Conservation (phyloP, 2,329 filamentous ascomycete species). For the Metarhizium album region DNA sequence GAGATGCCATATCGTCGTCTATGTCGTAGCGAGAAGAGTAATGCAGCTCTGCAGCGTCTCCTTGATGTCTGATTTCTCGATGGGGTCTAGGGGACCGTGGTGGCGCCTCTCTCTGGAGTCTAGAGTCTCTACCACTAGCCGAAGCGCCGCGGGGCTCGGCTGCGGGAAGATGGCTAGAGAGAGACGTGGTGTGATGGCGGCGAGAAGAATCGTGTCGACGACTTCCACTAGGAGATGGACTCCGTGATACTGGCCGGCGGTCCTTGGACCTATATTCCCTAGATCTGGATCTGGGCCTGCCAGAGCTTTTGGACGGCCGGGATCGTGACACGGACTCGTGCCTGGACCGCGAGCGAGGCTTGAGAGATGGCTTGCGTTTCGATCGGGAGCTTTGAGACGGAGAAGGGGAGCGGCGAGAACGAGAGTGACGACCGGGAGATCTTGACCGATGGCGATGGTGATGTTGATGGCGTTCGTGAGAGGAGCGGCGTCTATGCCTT, state of each 20-base stretch:
- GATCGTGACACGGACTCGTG: slow-evolving; percentile 1
- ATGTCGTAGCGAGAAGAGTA: slow-evolving; percentile 38
- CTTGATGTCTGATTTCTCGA: slow-evolving; percentile 18
- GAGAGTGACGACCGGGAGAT: slow-evolving; percentile 20
- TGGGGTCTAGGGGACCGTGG: slow-evolving; percentile 18
- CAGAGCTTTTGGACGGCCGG: not conserved
- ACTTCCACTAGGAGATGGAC: slow-evolving; percentile 6
- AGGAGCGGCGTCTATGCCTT: slow-evolving; percentile 21
- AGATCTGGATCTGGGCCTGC: not conserved
- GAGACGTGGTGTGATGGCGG: slow-evolving; percentile 12
- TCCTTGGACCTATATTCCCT: slow-evolving; percentile 3
- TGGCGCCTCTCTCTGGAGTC: slow-evolving; percentile 6
- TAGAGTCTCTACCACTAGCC: not conserved
- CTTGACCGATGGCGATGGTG: slow-evolving; percentile 7
- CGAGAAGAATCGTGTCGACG: slow-evolving; percentile 4
- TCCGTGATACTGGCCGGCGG: slow-evolving; percentile 6
- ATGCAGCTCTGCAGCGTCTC: slow-evolving; percentile 18
- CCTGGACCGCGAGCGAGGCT: slow-evolving; percentile 16
- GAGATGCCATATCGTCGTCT: slow-evolving; percentile 38
- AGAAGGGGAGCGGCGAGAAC: slow-evolving; percentile 18
- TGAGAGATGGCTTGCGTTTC: slow-evolving; percentile 13
- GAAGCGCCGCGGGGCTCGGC: slow-evolving; percentile 7
- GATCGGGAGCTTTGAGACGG: slow-evolving; percentile 11
- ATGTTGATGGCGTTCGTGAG: slow-evolving; percentile 20
- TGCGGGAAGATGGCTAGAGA: slow-evolving; percentile 12